phyloP scores from a whole-genome alignment of 2,329 filamentous ascomycete genomes.

The Purpureocillium takamizusanense region DNA sequence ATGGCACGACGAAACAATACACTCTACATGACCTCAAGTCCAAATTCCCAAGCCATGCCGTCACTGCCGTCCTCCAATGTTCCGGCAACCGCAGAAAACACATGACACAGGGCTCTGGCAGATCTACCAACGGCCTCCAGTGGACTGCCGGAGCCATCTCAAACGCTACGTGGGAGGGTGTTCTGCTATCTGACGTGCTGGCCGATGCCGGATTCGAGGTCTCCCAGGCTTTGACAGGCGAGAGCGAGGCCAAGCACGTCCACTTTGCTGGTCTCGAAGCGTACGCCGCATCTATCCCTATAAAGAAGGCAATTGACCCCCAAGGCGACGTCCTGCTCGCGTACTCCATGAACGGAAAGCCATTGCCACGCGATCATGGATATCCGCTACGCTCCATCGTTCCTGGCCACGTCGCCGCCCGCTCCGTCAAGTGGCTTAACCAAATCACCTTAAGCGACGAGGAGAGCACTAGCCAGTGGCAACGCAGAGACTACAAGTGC shows the following conservation, averaged over 20 bases:
- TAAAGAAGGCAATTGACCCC: constrained; percentile 48
- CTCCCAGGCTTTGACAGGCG: constrained; percentile 22
- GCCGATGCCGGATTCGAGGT: constrained; percentile 44
- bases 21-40: constrained; percentile 43
- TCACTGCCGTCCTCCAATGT: constrained; percentile 50
- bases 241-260: constrained; percentile 37
- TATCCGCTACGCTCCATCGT: constrained; percentile 55
- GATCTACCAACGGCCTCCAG: constrained; percentile 45
- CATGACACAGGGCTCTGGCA: constrained; percentile 40
- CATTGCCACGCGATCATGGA: constrained; percentile 56
- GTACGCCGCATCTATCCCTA: constrained; percentile 52
- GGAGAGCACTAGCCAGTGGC: constrained; percentile 57
- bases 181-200: constrained; percentile 45
- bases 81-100: constrained; percentile 50
- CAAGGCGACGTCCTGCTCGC: constrained; percentile 57
- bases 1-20: constrained; percentile 43
- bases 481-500: constrained; percentile 59
- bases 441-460: constrained; percentile 56
- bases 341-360: constrained; percentile 57
- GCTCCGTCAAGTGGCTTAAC: constrained; percentile 61
- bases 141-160: constrained; percentile 53
- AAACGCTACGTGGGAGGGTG: constrained; percentile 50
- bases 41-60: constrained; percentile 38
- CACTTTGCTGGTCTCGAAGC: constrained; percentile 52
- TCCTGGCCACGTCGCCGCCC: constrained; percentile 56